Conservation (phyloP, 371 early-diverging fungal genomes). For the Blakeslea trispora region DNA sequence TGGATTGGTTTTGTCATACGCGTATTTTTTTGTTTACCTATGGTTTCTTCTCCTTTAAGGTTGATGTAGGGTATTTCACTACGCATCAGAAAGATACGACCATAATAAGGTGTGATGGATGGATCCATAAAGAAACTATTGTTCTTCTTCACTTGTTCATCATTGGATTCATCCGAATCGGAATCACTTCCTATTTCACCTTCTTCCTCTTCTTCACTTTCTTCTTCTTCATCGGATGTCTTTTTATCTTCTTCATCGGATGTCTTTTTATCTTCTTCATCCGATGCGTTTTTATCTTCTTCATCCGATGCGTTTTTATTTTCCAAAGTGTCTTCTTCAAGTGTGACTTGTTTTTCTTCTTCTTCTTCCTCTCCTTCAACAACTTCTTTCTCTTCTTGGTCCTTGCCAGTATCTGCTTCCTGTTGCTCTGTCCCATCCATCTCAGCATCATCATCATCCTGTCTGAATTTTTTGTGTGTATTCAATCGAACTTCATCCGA, state of each 20-base stretch:
- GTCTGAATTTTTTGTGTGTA: background rate
- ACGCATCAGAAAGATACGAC: slow-evolving; percentile 51
- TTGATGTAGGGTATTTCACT: slow-evolving; percentile 50
- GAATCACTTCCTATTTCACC: slow-evolving; percentile 3
- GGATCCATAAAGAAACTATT: slow-evolving; percentile 21
- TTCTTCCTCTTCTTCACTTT: slow-evolving; percentile 14
- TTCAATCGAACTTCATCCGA: background rate
- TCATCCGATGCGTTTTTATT: no score
- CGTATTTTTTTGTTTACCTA: slow-evolving; percentile 21
- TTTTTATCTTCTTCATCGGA: slow-evolving; percentile 3
- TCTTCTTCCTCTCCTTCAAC: slow-evolving; percentile 1
- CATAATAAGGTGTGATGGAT: slow-evolving; percentile 38
- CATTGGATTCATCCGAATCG: slow-evolving; percentile 21
- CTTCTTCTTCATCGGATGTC: slow-evolving; percentile 2
- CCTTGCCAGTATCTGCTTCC: background rate
- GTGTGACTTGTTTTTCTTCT: slow-evolving; percentile 15
- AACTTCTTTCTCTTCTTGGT: background rate
- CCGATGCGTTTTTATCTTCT: no score
- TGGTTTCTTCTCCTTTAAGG: slow-evolving; percentile 42
- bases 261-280: no score
- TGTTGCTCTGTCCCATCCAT: background rate
- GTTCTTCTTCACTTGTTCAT: slow-evolving; percentile 22
- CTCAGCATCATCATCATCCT: background rate
- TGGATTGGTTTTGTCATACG: no score
- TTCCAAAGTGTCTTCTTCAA: no score